A percentile compares a stretch with the other conserved stretches of the same genome.
Evolutionary conservation across 495 filamentous ascomycete genomes (phyloP).

Genomic region (Delitschia confertaspora): DNA sequence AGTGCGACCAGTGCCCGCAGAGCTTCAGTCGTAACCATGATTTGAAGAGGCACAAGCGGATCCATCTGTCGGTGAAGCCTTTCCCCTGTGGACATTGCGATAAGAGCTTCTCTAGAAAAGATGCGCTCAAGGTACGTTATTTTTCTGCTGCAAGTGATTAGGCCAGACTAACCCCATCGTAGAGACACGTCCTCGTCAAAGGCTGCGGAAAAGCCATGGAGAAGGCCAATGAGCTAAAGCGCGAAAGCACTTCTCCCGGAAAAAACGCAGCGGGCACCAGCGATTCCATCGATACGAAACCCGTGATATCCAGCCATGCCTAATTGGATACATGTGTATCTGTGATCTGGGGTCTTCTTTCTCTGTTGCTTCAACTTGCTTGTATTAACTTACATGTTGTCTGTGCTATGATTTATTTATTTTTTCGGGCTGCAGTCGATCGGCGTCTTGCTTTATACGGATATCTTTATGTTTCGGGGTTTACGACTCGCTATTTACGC

Average conservation of each 20-base stretch:
- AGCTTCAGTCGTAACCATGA: slow-evolving; percentile 97
- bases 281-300: slow-evolving; percentile 25
- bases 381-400: slow-evolving; percentile 23
- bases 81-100: slow-evolving; percentile 88
- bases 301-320: slow-evolving; percentile 25
- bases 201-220: slow-evolving; percentile 58
- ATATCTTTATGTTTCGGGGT: neutral
- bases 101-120: slow-evolving; percentile 94
- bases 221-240: slow-evolving; percentile 30
- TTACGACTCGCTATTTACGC: slow-evolving; percentile 8
- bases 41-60: slow-evolving; percentile 88
- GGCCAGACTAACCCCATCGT: slow-evolving; percentile 28
- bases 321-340: slow-evolving; percentile 8
- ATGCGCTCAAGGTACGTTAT: slow-evolving; percentile 80
- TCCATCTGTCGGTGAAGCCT: slow-evolving; percentile 91
- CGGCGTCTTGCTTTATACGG: neutral
- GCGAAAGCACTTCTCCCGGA: slow-evolving; percentile 33
- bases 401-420: neutral
- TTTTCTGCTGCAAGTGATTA: slow-evolving; percentile 12
- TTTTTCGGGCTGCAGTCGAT: neutral
- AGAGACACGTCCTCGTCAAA: slow-evolving; percentile 93
- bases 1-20: slow-evolving; percentile 84
- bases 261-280: slow-evolving; percentile 14
- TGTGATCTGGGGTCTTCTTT: neutral
- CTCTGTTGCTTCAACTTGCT: slow-evolving; percentile 13